These are phyloP conservation scores for Penicillium fimorum DNA, from an alignment of 495 filamentous ascomycete species.

Conservation along the genomic window DNA sequence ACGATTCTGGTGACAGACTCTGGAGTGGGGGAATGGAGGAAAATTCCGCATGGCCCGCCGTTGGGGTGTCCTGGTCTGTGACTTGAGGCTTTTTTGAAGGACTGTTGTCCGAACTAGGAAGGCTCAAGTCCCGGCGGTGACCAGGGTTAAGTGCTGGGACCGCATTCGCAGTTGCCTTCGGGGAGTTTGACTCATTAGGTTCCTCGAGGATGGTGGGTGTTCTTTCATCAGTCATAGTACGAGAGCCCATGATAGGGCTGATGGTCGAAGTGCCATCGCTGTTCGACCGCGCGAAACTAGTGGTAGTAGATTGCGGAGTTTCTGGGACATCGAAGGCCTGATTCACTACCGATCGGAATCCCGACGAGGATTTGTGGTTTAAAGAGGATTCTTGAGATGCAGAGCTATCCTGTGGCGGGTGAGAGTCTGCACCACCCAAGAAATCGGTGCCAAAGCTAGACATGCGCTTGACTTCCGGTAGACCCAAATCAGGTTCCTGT, in stretches of 20 bases:
- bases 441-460: conserved; percentile 61
- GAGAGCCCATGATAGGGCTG: conserved; percentile 64
- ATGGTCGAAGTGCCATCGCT: conserved; percentile 65
- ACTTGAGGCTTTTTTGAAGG: conserved; percentile 59
- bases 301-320: conserved; percentile 53
- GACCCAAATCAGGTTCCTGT: conserved; percentile 22
- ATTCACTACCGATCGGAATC: conserved; percentile 66
- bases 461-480: conserved; percentile 64
- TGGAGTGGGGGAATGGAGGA: conserved; percentile 34
- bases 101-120: conserved; percentile 61
- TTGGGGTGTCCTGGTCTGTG: conserved; percentile 40
- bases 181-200: conserved; percentile 37
- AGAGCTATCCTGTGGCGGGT: conserved; percentile 18
- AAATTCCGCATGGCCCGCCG: conserved; percentile 44
- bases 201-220: conserved; percentile 62
- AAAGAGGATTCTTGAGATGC: conserved; percentile 31
- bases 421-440: conserved; percentile 18
- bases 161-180: conserved; percentile 12
- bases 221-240: conserved; percentile 36
- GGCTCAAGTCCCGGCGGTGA: conserved; percentile 60
- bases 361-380: conserved; percentile 56
- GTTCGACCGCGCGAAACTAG: conserved; percentile 56
- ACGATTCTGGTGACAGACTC: conserved; percentile 10
- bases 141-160: conserved; percentile 48
- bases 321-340: conserved; percentile 68